These are phyloP conservation scores for Tylopilus balloui DNA, from an alignment of 768 basidiomycete genomes.

Conservation along the genomic window DNA sequence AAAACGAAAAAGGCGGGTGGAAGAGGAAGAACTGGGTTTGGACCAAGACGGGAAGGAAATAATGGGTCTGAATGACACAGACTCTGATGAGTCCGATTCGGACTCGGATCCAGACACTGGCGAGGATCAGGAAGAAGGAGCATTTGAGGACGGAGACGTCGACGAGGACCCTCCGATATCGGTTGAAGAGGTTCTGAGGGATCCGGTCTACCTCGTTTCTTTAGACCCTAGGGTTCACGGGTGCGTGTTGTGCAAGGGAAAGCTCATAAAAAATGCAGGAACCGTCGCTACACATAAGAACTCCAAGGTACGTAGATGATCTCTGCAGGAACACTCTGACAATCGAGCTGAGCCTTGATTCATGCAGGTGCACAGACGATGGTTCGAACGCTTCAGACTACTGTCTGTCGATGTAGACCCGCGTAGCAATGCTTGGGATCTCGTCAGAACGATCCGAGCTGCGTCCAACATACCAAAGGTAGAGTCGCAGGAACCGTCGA, in stretches of 20 bases:
- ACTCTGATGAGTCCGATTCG: slow-evolving; percentile 56
- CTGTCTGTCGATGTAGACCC: slow-evolving; percentile 39
- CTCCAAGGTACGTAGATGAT: slow-evolving; percentile 55
- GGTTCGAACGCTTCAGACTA: slow-evolving; percentile 46
- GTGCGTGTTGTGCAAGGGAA: slow-evolving; percentile 70
- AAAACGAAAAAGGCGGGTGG: slow-evolving; percentile 52
- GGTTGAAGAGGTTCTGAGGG: slow-evolving; percentile 53
- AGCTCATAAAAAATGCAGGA: slow-evolving; percentile 54
- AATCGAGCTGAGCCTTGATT: not conserved
- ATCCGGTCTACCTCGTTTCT: slow-evolving; percentile 61
- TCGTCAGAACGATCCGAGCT: slow-evolving; percentile 25
- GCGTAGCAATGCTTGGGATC: slow-evolving; percentile 45
- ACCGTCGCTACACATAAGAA: slow-evolving; percentile 56
- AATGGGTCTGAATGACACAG: slow-evolving; percentile 67
- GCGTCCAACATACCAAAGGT: not conserved
- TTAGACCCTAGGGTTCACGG: slow-evolving; percentile 50
- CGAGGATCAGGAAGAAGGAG: slow-evolving; percentile 27
- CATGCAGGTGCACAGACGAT: slow-evolving; percentile 58
- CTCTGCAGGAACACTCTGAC: not conserved
- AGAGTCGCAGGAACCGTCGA: slow-evolving; percentile 39
- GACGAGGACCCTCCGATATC: slow-evolving; percentile 44
- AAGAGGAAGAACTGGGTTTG: slow-evolving; percentile 61
- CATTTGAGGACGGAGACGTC: slow-evolving; percentile 21
- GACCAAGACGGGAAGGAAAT: slow-evolving; percentile 61
- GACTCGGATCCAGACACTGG: slow-evolving; percentile 19